Percentiles rank a stretch among this genome's conserved stretches.
Conservation (phyloP, 225 moss, liverwort and hornwort species). For the Antitrichia curtipendula region DNA sequence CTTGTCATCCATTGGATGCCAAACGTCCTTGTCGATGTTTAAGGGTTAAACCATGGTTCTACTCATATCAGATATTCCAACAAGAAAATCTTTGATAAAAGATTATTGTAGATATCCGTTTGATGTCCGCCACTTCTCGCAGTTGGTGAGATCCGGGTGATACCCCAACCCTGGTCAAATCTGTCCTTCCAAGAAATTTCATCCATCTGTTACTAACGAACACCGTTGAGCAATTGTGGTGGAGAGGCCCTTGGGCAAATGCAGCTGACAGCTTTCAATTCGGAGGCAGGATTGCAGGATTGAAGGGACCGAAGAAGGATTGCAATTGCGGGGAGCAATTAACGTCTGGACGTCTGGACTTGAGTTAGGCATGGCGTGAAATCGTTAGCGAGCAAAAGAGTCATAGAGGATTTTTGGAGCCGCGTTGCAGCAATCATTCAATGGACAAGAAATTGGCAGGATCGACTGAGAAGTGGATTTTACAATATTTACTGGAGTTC, state of each 20-base stretch:
- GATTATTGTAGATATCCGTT: neutral
- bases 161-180: neutral
- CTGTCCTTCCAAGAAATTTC: neutral
- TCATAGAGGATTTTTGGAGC: neutral
- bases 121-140: neutral
- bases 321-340: neutral
- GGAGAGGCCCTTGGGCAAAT: neutral
- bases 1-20: too few relatives aligned
- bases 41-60: neutral
- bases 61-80: neutral
- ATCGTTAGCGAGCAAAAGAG: neutral
- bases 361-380: neutral
- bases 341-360: neutral
- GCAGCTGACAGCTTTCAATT: neutral
- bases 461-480: neutral
- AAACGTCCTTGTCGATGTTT: too few relatives aligned
- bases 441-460: neutral
- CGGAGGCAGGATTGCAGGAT: neutral
- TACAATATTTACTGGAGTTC: neutral
- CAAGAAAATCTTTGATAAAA: neutral
- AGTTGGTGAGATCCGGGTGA: neutral
- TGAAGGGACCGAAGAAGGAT: neutral
- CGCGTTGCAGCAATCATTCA: too few relatives aligned
- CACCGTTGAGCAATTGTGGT: neutral
- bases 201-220: neutral